A percentile compares a stretch with the other conserved stretches of the same genome.
phyloP scores from a whole-genome alignment of 2,329 filamentous ascomycete species.

The Fusarium secorum region DNA sequence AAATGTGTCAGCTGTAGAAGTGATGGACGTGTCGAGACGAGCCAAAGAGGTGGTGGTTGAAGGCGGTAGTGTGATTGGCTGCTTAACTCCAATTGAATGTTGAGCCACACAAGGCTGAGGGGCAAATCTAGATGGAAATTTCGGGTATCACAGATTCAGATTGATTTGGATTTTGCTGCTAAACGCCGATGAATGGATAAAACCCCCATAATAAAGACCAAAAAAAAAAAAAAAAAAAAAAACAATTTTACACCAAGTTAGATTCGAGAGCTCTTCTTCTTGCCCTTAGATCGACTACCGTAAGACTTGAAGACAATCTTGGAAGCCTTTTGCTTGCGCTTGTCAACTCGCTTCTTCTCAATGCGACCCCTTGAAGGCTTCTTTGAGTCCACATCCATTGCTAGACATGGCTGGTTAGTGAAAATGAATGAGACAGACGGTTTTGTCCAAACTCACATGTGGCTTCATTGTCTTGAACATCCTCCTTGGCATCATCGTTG shows the following conservation, averaged over 20 bases:
- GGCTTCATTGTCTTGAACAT: constrained; percentile 40
- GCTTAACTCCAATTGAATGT: not conserved
- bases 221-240: too few species aligned
- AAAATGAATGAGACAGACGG: not conserved
- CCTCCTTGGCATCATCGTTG: constrained; percentile 43
- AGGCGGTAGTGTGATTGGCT: not conserved
- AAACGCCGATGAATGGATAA: constrained; percentile 25
- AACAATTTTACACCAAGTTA: constrained; percentile 3
- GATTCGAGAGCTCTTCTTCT: constrained; percentile 49
- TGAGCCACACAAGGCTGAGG: constrained; percentile 43
- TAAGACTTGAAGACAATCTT: constrained; percentile 69
- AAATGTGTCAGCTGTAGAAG: constrained; percentile 17
- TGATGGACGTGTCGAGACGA: constrained; percentile 40
- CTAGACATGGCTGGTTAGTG: constrained; percentile 38
- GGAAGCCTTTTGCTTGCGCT: constrained; percentile 63
- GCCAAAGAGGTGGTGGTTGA: constrained; percentile 37
- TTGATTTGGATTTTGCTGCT: constrained; percentile 42
- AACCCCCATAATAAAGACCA: constrained; percentile 24
- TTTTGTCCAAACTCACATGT: constrained; percentile 31
- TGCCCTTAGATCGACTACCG: constrained; percentile 58
- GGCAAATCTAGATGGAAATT: constrained; percentile 16
- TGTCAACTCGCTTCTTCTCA: constrained; percentile 63
- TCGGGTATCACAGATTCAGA: constrained; percentile 42
- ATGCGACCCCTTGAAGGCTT: constrained; percentile 51
- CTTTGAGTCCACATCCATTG: constrained; percentile 67